Evolutionary conservation across 371 early-diverging fungal genomes (phyloP), one percentile per base, ranked within the genome.

Genomic region (Zychaea mexicana): DNA sequence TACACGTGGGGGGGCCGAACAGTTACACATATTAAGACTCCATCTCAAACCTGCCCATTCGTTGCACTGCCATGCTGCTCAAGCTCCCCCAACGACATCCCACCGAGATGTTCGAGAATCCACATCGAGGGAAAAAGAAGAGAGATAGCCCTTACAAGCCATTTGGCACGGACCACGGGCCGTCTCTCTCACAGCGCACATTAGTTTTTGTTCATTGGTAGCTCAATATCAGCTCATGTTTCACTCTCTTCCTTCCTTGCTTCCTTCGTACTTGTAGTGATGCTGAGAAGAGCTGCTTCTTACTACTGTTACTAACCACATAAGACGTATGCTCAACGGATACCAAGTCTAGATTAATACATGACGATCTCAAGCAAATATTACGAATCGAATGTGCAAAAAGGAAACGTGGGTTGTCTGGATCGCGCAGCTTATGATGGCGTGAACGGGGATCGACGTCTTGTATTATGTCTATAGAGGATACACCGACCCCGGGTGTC

Each of bases 21-120:
- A 38, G 38, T 57, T 38, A 57, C 38, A 57, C 38, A 54, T 33
- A 15, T 38, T 24, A 12, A 39, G n/a, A 33, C 28, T 15, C 17
- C 26, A 42, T 58, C 46, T 58, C 46, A 58, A 45, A 58, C 59
- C 45, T 45, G 59, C 28, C 59, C 59, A 58, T 45, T 58, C 59
- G 45, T 49, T 22, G 6, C 19, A 5, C 26, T 24, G 10, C 21
- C 9, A 49, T 22, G 22, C 9, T 4, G 8, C n/a, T 24, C 49
- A 1, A 6, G 21, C 9, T 47, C n/a, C 49, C 22, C 22, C 49
- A 24, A 49, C 10, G 26, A 49, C n/a, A 6, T 5, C n/a, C 45
- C n/a, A 10, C n/a, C 4, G 6, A 17, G 45, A 45, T n/a, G 49
- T 49, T 49, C 49, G 49, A 49, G 49, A 49, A 49, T 24, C 24